Percentiles rank a stretch among this genome's conserved stretches.
phyloP scores from a whole-genome alignment of 768 basidiomycete species.

The Tephrocybe rancida region DNA sequence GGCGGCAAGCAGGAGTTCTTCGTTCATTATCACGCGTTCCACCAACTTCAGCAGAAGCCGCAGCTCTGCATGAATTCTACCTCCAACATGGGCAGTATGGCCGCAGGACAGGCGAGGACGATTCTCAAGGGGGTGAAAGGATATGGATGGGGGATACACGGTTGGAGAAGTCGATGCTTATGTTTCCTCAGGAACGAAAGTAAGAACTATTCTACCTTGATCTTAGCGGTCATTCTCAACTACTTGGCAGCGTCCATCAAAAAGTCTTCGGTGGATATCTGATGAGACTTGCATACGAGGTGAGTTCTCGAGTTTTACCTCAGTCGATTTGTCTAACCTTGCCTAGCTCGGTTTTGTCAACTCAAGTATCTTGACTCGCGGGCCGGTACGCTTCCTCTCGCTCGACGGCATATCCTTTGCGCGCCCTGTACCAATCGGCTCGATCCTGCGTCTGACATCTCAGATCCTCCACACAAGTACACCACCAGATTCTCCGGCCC shows the following conservation, averaged over 20 bases:
- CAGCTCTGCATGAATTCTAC: constrained; percentile 68
- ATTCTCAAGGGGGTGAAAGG: constrained; percentile 37
- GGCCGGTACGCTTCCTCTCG: constrained; percentile 70
- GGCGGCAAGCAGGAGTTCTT: constrained; percentile 53
- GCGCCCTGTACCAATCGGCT: constrained; percentile 83
- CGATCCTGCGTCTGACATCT: constrained; percentile 73
- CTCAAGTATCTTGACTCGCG: constrained; percentile 66
- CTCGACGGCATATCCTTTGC: constrained; percentile 81
- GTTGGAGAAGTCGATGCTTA: constrained; percentile 69
- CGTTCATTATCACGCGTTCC: constrained; percentile 73
- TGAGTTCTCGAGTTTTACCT: constrained; percentile 20
- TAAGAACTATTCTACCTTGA: constrained; percentile 31
- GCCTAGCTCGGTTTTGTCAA: constrained; percentile 80
- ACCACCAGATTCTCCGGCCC: constrained; percentile 37
- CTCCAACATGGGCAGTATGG: constrained; percentile 59
- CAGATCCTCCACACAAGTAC: constrained; percentile 63
- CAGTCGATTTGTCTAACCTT: background rate
- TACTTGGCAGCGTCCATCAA: constrained; percentile 63
- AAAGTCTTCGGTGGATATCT: constrained; percentile 81
- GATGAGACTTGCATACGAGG: constrained; percentile 74
- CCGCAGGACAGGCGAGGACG: constrained; percentile 22
- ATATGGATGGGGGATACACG: constrained; percentile 79
- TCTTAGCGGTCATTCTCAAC: background rate
- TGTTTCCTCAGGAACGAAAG: constrained; percentile 90
- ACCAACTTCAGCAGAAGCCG: constrained; percentile 70